Evolutionary conservation across 352 stramenopile genomes (phyloP), one percentile per base, ranked within the genome.

Genomic region (Elongisporangium anandrum): DNA sequence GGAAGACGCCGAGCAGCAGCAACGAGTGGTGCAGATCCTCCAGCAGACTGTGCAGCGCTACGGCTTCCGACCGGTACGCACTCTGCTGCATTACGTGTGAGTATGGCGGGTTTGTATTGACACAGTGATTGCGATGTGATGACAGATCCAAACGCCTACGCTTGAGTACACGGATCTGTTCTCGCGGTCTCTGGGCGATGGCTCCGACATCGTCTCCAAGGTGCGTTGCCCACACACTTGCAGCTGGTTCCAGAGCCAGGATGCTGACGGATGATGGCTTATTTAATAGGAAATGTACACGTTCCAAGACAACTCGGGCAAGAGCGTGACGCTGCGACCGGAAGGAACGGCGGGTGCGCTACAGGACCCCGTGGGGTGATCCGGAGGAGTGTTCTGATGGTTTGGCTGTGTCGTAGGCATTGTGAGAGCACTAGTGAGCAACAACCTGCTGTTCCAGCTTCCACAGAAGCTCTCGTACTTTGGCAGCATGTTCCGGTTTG

Each of bases 131-230:
- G 10, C 15, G 52, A 34, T 34, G 7, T 34, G 24, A 34, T 7
- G 7, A 34, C 58, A 92, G 81, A 86, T 94, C 23, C 87, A 95
- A 39, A 94, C 84, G 50, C 87, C 87, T 52, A 47, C 91, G 64
- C 57, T 96, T n/a, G 87, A 96, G 74, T 92, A 92, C 66, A 95
- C 85, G 50, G 82, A 96, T 39, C 59, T 96, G 41, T 96, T 90
- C 63, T 79, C 70, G 49, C 75, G 85, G 15, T 94, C 85, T 52
- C 68, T 96, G 23, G 87, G 87, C 9, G 82, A 91, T 51, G 85
- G 81, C 41, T 96, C 87, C 0, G 87, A 96, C 52, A 94, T 96
- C 50, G 85, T 96, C 52, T 92, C 86, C 79, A 96, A 95, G 76
- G 85, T 91, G 24, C 4, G 21, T 51, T 22, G 45, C 21, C 56